phyloP scores from a whole-genome alignment of 2,329 filamentous ascomycete genomes.

The Stagonosporopsis chrysanthemi region DNA sequence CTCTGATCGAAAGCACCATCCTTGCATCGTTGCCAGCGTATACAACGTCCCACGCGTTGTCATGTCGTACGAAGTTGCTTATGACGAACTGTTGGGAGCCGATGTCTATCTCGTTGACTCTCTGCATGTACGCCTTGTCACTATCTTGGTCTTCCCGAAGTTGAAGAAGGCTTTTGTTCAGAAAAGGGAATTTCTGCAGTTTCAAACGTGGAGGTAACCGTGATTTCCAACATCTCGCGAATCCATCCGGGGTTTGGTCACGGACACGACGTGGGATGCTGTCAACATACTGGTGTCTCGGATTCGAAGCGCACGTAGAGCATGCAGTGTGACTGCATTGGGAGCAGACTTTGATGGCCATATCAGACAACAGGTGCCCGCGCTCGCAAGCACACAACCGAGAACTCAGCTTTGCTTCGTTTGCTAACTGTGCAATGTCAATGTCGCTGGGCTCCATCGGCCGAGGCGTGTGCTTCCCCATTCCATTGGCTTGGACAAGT shows the following conservation, averaged over 20 bases:
- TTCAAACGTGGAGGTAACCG: conserved; percentile 32
- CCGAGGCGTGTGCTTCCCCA: neutral
- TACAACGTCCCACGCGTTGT: conserved; percentile 52
- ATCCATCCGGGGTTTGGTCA: conserved; percentile 50
- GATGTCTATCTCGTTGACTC: conserved; percentile 20
- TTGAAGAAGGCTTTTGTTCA: conserved; percentile 1
- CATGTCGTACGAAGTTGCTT: conserved; percentile 26
- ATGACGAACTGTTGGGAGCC: conserved; percentile 24
- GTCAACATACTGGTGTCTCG: conserved; percentile 55
- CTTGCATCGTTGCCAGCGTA: conserved; percentile 52
- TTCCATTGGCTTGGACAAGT: neutral
- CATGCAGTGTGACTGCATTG: conserved; percentile 65
- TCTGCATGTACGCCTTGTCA: conserved; percentile 15
- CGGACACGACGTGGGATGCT: conserved; percentile 33
- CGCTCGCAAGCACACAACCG: conserved; percentile 67
- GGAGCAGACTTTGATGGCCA: conserved; percentile 56
- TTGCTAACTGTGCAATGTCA: conserved; percentile 21
- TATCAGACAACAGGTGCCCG: conserved; percentile 47
- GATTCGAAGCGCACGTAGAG: conserved; percentile 61
- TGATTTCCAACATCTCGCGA: conserved; percentile 53
- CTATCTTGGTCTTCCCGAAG: neutral
- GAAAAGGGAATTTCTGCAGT: conserved; percentile 28
- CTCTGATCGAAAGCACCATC: conserved; percentile 54
- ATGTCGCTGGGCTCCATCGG: conserved; percentile 6
- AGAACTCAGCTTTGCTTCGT: conserved; percentile 46